Evolutionary conservation across 176 grass and related monocot species (phyloP), one percentile per base, ranked within the genome.

Genomic region (Aegilops umbellulata): DNA sequence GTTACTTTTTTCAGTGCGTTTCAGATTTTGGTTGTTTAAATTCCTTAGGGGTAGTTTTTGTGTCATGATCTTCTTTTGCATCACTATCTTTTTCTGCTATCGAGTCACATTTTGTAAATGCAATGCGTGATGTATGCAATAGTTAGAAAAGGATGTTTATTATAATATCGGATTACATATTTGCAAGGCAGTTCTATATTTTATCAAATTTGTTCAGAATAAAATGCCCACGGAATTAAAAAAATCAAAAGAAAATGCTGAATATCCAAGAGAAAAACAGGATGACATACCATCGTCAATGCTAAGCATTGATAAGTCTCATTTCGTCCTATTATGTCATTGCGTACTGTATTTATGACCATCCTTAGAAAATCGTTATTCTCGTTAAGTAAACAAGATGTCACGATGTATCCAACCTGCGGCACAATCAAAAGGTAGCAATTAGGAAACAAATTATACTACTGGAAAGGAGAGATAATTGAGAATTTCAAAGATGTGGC

Each of bases 271-370:
- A 41, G 81, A n/a, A 67, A 60, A 60, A 86, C 38, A 86, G 34
- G 46, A 80, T 81, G 60, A 10, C 88, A 73, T 95, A 98, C 97
- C 97, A 98, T 98, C 47, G 97, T 98, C 81, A 98, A 77, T 87
- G 97, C 97, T 91, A 98, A 91, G 85, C 97, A 98, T 46, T 98
- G 94, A 68, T 90, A 98, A 44, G 97, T 98, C 83, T 98, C 97
- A 77, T 98, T 98, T 83, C 97, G 97, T 34, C 97, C 97, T 80
- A 98, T 94, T 88, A 98, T 98, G 71, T 98, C 97, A 92, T 98
- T 98, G 39, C 94, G 85, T 65, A 98, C 97, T 88, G 97, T 94
- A 88, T 98, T 98, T 92, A 98, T 98, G 75, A 91, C 97, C 91
- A 98, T 94, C 74, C 97, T 94, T 86, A 98, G 41, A 80, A 98